A percentile compares a stretch with the other conserved stretches of the same genome.
Conservation (phyloP, 2,329 filamentous ascomycete genomes). For the Gyromitra esculenta region DNA sequence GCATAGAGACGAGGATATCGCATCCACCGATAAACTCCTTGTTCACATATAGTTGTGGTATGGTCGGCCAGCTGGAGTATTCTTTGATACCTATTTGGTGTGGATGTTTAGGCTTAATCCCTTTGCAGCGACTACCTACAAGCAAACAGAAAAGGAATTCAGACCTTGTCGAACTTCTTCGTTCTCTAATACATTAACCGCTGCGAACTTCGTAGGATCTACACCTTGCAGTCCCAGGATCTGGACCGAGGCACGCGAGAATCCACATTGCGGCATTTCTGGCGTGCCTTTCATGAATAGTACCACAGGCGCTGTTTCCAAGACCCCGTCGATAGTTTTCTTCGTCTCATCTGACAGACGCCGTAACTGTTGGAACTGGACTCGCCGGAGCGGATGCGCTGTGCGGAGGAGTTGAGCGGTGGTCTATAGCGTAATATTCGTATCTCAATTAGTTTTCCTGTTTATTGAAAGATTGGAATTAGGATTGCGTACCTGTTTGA, state of each 20-base stretch:
- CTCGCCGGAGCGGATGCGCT: slow-evolving; percentile 23
- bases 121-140: background rate
- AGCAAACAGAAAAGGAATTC: slow-evolving; percentile 55
- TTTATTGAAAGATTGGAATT: slow-evolving; percentile 14
- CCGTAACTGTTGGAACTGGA: slow-evolving; percentile 63
- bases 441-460: slow-evolving; percentile 19
- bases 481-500: slow-evolving; percentile 34
- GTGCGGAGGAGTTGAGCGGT: slow-evolving; percentile 30
- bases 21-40: slow-evolving; percentile 98
- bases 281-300: slow-evolving; percentile 99
- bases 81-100: slow-evolving; percentile 84
- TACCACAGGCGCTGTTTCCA: slow-evolving; percentile 87
- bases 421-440: slow-evolving; percentile 13
- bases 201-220: slow-evolving; percentile 94
- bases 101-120: background rate
- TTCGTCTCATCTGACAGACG: slow-evolving; percentile 82
- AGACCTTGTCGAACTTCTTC: slow-evolving; percentile 81
- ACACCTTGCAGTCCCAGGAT: slow-evolving; percentile 94
- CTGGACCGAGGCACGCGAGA: slow-evolving; percentile 93
- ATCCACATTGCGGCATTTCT: slow-evolving; percentile 94
- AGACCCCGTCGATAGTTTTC: slow-evolving; percentile 87
- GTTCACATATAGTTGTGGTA: slow-evolving; percentile 93
- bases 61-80: slow-evolving; percentile 98
- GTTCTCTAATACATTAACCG: slow-evolving; percentile 96
- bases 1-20: slow-evolving; percentile 96